These are phyloP conservation scores for Metschnikowia lachancei DNA, from an alignment of 805 yeast genomes.

Conservation along the genomic window DNA sequence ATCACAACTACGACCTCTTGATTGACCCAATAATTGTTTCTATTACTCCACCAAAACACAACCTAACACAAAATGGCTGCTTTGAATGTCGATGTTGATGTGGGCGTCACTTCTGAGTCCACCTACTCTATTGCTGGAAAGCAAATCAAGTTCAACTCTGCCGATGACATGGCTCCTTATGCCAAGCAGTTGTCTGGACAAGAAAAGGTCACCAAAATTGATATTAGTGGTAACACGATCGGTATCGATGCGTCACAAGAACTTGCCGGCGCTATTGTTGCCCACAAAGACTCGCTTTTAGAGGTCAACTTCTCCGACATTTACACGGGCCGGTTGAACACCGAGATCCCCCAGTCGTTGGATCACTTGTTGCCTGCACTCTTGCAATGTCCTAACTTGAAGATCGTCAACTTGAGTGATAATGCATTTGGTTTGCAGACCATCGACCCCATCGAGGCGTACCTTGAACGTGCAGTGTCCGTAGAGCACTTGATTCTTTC, in stretches of 20 bases:
- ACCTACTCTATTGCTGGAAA: slow-evolving; percentile 67
- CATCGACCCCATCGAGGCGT: slow-evolving; percentile 81
- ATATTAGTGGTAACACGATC: slow-evolving; percentile 89
- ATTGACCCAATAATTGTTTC: background rate
- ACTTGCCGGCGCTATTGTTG: slow-evolving; percentile 55
- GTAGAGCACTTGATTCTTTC: slow-evolving; percentile 84
- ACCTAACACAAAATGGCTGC: slow-evolving; percentile 17
- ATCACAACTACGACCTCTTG: background rate
- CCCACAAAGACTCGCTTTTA: slow-evolving; percentile 46
- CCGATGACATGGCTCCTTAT: slow-evolving; percentile 70
- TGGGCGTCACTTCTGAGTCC: slow-evolving; percentile 42
- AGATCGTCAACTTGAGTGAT: slow-evolving; percentile 80
- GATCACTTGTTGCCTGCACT: slow-evolving; percentile 70
- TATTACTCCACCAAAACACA: background rate
- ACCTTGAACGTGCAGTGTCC: slow-evolving; percentile 69
- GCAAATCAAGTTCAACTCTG: slow-evolving; percentile 71
- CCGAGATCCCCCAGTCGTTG: slow-evolving; percentile 88
- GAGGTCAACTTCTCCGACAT: slow-evolving; percentile 87
- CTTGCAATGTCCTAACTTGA: slow-evolving; percentile 62
- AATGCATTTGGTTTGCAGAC: slow-evolving; percentile 97
- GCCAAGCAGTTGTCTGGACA: slow-evolving; percentile 50
- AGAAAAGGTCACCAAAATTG: slow-evolving; percentile 51
- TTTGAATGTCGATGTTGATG: slow-evolving; percentile 22
- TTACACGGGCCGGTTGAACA: slow-evolving; percentile 90
- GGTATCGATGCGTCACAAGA: slow-evolving; percentile 85